A percentile compares a stretch with the other conserved stretches of the same genome.
Evolutionary conservation across 192 early-diverging fungal genomes (phyloP).

Genomic region (Coemansia sp.): DNA sequence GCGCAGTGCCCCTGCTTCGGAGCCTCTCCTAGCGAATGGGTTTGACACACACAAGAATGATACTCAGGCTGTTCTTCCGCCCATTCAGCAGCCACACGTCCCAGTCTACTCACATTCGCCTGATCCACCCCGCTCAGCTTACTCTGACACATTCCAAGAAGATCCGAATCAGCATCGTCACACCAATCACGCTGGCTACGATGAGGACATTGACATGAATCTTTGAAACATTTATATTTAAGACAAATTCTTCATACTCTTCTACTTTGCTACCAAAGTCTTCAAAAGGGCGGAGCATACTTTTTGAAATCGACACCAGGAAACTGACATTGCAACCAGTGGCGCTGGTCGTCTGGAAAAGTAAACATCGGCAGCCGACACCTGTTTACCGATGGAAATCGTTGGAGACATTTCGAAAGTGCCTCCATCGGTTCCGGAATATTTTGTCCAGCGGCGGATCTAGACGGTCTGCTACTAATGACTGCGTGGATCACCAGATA

Average conservation of each 20-base stretch:
- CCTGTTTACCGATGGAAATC: slow-evolving; percentile 22
- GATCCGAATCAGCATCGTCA: background rate
- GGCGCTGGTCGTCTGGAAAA: slow-evolving; percentile 32
- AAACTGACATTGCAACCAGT: slow-evolving; percentile 21
- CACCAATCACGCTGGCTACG: background rate
- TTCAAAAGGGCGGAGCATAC: slow-evolving; percentile 42
- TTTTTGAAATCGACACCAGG: slow-evolving; percentile 35
- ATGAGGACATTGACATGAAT: background rate
- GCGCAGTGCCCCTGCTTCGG: no score
- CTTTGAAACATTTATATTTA: background rate
- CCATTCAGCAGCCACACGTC: no score
- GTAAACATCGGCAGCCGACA: slow-evolving; percentile 52
- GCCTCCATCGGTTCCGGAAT: background rate
- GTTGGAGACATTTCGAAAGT: slow-evolving; percentile 18
- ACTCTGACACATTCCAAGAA: no score
- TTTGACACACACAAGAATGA: background rate
- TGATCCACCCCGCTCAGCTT: no score
- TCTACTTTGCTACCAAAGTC: background rate
- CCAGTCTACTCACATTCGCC: no score
- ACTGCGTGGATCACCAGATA: slow-evolving; percentile 43
- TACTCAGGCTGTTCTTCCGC: no score
- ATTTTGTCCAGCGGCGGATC: background rate
- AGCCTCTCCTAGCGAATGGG: background rate
- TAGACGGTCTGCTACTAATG: background rate
- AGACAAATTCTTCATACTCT: no score